Evolutionary conservation across 805 yeast genomes (phyloP), one percentile per base, ranked within the genome.

Genomic region (Candida gorgasii): DNA sequence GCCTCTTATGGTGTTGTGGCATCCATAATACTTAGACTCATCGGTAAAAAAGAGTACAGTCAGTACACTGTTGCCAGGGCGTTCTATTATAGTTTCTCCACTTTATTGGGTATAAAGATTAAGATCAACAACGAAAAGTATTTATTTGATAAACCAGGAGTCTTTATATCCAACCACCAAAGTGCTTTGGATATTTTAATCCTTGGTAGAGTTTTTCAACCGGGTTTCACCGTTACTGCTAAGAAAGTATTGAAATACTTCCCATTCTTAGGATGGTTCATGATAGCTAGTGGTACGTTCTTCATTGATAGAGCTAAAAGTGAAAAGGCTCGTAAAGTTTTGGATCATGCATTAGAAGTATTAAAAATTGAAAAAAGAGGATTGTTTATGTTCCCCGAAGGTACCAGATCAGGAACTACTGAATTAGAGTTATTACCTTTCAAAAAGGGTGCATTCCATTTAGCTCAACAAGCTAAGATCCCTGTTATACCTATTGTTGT

Each of bases 391-490:
- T 93, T 90, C 73, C 97, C 98, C 18, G 99, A 93, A 65, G 99
- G 99, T 19, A 93, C 99, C 2, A 79, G 99, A 64, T 89, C 97
- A 0, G 86, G 84, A 50, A 67, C 85, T 8, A 65, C 78, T 17
- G 74, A 73, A 26, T 83, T 95, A 39, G 80, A 74, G 3, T 66
- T 93, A 60, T 73, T 89, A 38, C 95, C 96, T 1, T 89, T 93
- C 69, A 93, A 93, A 65, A 93, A 93, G 61, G 99, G 99, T 42
- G 97, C 98, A 0, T 93, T 93, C 81, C 97, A 93, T 65, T 76
- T 93, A 58, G 99, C 99, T 6, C 85, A 86, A 49, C 96, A 89
- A 65, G 95, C 95, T 5, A 80, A 80, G 31, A 82, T 92, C 27
- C 98, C 98, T 14, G 73, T 93, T 39, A 79, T 93, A 17, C 99